A percentile compares a stretch with the other conserved stretches of the same genome.
phyloP scores from a whole-genome alignment of 306 rosid genomes.

The Gynostemma pentaphyllum region DNA sequence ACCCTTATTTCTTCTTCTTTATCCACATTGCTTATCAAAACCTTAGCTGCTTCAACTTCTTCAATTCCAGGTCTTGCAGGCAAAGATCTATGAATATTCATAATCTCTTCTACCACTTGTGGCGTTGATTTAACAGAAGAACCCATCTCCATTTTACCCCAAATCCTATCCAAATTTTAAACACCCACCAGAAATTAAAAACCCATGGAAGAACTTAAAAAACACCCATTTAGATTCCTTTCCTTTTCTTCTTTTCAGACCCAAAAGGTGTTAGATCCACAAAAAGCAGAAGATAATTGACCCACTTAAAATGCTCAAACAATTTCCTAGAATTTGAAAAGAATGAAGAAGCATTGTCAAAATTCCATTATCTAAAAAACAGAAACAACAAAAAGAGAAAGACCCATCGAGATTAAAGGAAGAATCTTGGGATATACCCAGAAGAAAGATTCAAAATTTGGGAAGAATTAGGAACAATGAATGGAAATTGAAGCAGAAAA shows the following conservation, averaged over 20 bases:
- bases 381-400: background rate
- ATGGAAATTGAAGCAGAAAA: background rate
- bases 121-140: constrained; percentile 32
- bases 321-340: background rate
- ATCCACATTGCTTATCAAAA: constrained; percentile 46
- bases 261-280: constrained; percentile 6
- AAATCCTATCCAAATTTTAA: background rate
- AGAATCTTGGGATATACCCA: background rate
- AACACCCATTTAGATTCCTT: background rate
- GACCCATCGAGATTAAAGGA: background rate
- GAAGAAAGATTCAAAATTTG: background rate
- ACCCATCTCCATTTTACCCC: constrained; percentile 20
- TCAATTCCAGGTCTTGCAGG: constrained; percentile 54
- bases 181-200: constrained; percentile 4
- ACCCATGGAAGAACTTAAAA: background rate
- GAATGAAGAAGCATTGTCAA: background rate
- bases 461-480: background rate
- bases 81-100: constrained; percentile 65
- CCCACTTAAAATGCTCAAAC: background rate
- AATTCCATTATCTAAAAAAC: background rate
- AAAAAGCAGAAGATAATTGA: background rate
- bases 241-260: background rate
- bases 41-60: constrained; percentile 66
- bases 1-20: constrained; percentile 51
- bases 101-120: constrained; percentile 62